Conservation (phyloP, 2,329 filamentous ascomycete genomes). For the Claviceps arundinis region DNA sequence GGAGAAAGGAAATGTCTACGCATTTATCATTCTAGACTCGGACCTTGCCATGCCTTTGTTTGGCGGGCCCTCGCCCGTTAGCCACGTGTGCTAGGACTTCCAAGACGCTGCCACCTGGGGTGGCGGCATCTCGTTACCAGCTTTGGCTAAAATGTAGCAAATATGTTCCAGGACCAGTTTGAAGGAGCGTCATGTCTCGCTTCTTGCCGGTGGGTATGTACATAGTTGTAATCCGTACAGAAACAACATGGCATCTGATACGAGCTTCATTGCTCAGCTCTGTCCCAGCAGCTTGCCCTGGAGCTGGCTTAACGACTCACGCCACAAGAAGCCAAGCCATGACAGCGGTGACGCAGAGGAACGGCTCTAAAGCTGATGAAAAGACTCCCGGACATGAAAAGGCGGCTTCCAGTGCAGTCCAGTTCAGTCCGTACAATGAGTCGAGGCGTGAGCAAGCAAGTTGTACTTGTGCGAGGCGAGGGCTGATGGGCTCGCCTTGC, state of each 20-base stretch:
- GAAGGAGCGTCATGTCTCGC: constrained; percentile 12
- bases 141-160: background rate
- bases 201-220: constrained; percentile 8
- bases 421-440: background rate
- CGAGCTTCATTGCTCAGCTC: background rate
- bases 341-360: background rate
- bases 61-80: background rate
- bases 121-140: background rate
- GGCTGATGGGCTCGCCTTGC: background rate
- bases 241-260: background rate
- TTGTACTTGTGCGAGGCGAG: background rate
- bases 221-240: background rate
- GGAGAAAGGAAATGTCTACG: constrained; percentile 14
- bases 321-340: background rate
- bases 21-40: background rate
- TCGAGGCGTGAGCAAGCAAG: background rate
- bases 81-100: background rate
- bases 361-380: background rate
- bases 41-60: background rate
- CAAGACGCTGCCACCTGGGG: background rate
- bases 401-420: background rate
- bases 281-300: background rate
- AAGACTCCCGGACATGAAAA: background rate
- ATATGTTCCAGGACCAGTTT: background rate
- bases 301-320: background rate